Conservation (phyloP, 1,284 basidiomycete genomes). For the Athelia psychrophila region DNA sequence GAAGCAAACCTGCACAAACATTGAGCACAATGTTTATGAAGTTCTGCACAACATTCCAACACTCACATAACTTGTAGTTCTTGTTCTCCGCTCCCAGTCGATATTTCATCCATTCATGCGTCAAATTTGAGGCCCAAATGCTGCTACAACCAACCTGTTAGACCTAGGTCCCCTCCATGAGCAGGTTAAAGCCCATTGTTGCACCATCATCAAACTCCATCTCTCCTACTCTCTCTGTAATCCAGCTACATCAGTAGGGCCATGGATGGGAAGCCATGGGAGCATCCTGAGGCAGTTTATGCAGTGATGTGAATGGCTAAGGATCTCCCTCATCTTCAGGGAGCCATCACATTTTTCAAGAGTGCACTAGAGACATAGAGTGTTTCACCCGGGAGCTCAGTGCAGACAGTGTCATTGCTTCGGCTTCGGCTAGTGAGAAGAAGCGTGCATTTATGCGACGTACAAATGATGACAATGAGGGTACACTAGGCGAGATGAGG, state of each 20-base stretch:
- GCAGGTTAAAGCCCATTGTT: slow-evolving; percentile 15
- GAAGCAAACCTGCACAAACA: slow-evolving; percentile 13
- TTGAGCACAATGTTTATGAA: slow-evolving; percentile 19
- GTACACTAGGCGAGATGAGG: slow-evolving; percentile 23
- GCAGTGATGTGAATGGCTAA: slow-evolving; percentile 3
- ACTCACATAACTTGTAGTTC: slow-evolving; percentile 27
- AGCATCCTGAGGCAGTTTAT: slow-evolving; percentile 6
- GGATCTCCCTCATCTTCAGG: slow-evolving; percentile 13
- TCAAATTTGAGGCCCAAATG: slow-evolving; percentile 14
- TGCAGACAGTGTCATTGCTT: slow-evolving; percentile 29
- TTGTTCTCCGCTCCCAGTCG: slow-evolving; percentile 26
- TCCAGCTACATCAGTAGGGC: slow-evolving; percentile 1
- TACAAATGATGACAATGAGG: slow-evolving; percentile 34
- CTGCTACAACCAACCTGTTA: slow-evolving; percentile 16
- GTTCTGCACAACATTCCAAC: slow-evolving; percentile 24
- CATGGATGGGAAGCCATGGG: slow-evolving; percentile 7
- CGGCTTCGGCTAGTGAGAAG: slow-evolving; percentile 20
- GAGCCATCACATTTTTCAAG: slow-evolving; percentile 16
- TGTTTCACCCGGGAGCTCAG: slow-evolving; percentile 30
- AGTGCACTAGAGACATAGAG: slow-evolving; percentile 18
- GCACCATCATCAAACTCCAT: slow-evolving; percentile 16
- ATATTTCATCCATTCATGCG: slow-evolving; percentile 28
- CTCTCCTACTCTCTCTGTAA: slow-evolving; percentile 13
- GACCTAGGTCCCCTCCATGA: slow-evolving; percentile 23
- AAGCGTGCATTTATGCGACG: slow-evolving; percentile 22